phyloP scores from a whole-genome alignment of 2,329 filamentous ascomycete genomes.

The Hypoxylon sp. region DNA sequence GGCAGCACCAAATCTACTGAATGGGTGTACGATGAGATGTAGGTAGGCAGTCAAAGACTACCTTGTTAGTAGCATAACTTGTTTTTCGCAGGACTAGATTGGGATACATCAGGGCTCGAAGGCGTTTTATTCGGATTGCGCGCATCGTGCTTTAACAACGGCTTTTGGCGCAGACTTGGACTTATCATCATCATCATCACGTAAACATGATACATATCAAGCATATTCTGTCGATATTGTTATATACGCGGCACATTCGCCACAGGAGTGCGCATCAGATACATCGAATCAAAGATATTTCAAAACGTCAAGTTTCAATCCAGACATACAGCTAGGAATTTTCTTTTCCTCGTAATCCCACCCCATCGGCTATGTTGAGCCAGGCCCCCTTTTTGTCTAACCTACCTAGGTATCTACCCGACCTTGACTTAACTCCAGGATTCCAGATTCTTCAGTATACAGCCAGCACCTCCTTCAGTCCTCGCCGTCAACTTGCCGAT shows the following conservation, averaged over 20 bases:
- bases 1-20: constrained; percentile 3
- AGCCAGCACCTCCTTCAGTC: constrained; percentile 65
- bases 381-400: constrained; percentile 39
- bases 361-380: not conserved
- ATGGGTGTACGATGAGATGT: constrained; percentile 48
- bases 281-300: constrained; percentile 23
- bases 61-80: constrained; percentile 15
- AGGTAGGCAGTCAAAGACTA: constrained; percentile 30
- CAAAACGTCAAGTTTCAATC: constrained; percentile 4
- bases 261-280: constrained; percentile 15
- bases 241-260: not conserved
- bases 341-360: not conserved
- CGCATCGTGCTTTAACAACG: constrained; percentile 27
- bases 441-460: constrained; percentile 71
- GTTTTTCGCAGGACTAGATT: constrained; percentile 38
- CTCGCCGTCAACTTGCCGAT: constrained; percentile 79
- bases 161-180: constrained; percentile 18
- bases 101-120: constrained; percentile 30
- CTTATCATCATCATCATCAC: constrained; percentile 7
- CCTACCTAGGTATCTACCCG: too few species aligned
- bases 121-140: constrained; percentile 27
- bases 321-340: not conserved
- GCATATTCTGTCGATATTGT: constrained; percentile 12
- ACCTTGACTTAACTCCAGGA: constrained; percentile 51
- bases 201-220: constrained; percentile 17